A percentile compares a stretch with the other conserved stretches of the same genome.
phyloP scores from a whole-genome alignment of 805 yeast species.

The Ogataea salicorniae region DNA sequence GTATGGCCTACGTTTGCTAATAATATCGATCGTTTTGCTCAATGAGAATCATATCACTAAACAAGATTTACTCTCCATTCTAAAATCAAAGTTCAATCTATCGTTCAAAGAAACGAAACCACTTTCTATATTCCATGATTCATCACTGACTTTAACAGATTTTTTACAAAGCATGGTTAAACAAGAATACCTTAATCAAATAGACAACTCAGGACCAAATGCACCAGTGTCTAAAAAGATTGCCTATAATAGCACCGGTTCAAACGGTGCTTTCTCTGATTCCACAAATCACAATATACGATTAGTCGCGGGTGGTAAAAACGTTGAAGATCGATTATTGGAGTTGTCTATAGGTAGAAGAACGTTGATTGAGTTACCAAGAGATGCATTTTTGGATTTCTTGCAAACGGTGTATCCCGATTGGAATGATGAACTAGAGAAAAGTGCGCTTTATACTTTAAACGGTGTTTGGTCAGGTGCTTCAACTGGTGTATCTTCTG shows the following conservation, averaged over 20 bases:
- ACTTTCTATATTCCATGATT: constrained; percentile 12
- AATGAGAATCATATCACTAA: constrained; percentile 26
- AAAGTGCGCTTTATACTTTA: constrained; percentile 23
- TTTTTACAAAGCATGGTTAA: constrained; percentile 20
- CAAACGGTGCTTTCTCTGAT: background rate
- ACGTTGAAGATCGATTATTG: constrained; percentile 21
- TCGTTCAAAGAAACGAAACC: constrained; percentile 18
- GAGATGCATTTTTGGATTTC: constrained; percentile 21
- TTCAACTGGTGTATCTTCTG: constrained; percentile 1
- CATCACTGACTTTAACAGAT: constrained; percentile 16
- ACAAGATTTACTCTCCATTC: constrained; percentile 21
- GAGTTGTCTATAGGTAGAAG: constrained; percentile 28
- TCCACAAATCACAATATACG: background rate
- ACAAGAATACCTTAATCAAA: constrained; percentile 24
- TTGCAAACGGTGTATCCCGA: constrained; percentile 21
- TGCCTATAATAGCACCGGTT: background rate
- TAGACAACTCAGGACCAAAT: constrained; percentile 16
- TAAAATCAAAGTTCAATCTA: constrained; percentile 21
- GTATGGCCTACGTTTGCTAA: constrained; percentile 25
- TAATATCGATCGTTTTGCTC: constrained; percentile 22
- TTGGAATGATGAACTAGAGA: constrained; percentile 27
- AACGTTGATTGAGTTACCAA: constrained; percentile 22
- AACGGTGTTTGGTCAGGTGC: constrained; percentile 14
- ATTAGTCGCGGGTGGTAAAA: constrained; percentile 3
- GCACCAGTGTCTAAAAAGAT: constrained; percentile 1